Evolutionary conservation across 371 early-diverging fungal genomes (phyloP), one percentile per base, ranked within the genome.

Genomic region (Mucor saturninus): DNA sequence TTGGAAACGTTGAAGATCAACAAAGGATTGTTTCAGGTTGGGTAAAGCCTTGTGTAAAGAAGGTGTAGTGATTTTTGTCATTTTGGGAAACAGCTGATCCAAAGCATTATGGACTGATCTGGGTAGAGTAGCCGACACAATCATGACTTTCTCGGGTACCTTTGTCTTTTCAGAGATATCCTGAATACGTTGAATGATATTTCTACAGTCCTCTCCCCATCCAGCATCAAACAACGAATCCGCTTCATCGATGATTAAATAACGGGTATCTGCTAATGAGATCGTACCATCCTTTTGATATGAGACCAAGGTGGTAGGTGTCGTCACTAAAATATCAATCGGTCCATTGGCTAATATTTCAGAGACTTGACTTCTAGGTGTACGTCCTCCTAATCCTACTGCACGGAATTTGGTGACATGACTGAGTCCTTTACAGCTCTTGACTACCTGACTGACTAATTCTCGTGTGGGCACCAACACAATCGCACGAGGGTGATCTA

Each of bases 381-480:
- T 69, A 2, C 76, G 67, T 6, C 81, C 74, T 8, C 85, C 85
- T 5, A 91, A 51, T 4, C 80, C 90, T 15, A 92, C 64, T 0
- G 90, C 76, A 40, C 95, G 85, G 49, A 91, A 81, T 67, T 92
- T 93, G 54, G 81, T 82, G 9, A 68, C 28, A 74, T 94, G 95
- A 4, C 89, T 77, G 21, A 94, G 62, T 2, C 81, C 70, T 67
- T 91, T 93, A 60, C 85, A 72, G 13, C 84, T 84, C 9, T 70
- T 65, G 2, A 86, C 76, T 9, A 97, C 92, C 67, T 99, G 99
- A 8, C 81, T 75, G 2, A 95, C 94, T 42, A 99, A 80, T 64
- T 99, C 97, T 48, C 96, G 91, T 38, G 97, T 95, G 5, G 99
- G 99, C 11, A 95, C 92, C n/a, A 99, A 74, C n/a, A 99, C 80